Percentiles rank a stretch among this genome's conserved stretches.
Evolutionary conservation across 768 basidiomycete genomes (phyloP).

Genomic region (Calocybe gangraenosa): DNA sequence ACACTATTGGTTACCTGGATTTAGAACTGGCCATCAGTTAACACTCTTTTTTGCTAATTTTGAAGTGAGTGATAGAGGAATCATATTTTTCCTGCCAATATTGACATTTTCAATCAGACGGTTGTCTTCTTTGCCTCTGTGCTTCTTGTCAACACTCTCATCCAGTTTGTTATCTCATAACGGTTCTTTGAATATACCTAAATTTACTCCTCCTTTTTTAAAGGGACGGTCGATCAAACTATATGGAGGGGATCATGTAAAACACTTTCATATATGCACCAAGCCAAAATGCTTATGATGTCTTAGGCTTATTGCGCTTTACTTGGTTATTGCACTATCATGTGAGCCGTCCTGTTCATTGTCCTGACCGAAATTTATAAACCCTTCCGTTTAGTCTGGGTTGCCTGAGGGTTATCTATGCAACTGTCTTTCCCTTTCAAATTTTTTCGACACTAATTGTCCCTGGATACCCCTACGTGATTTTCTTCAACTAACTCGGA

Average conservation of each 20-base stretch:
- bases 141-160: conserved; percentile 79
- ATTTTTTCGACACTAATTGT: background rate
- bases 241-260: conserved; percentile 87
- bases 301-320: conserved; percentile 53
- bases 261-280: conserved; percentile 6
- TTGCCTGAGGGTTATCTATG: conserved; percentile 25
- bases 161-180: conserved; percentile 45
- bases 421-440: background rate
- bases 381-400: conserved; percentile 26
- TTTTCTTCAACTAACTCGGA: background rate
- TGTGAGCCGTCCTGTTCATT: conserved; percentile 41
- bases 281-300: conserved; percentile 10
- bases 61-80: conserved; percentile 45
- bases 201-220: conserved; percentile 2
- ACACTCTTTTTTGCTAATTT: conserved; percentile 85
- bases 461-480: conserved; percentile 1
- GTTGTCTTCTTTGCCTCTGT: conserved; percentile 85
- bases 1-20: conserved; percentile 4
- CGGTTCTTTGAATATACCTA: background rate
- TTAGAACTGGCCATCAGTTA: conserved; percentile 61
- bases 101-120: conserved; percentile 41
- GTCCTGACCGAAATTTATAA: background rate
- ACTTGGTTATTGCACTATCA: conserved; percentile 76
- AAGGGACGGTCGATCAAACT: conserved; percentile 85
- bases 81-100: background rate